Conservation (phyloP, 805 yeast genomes). For the Myxozyma geophila region DNA sequence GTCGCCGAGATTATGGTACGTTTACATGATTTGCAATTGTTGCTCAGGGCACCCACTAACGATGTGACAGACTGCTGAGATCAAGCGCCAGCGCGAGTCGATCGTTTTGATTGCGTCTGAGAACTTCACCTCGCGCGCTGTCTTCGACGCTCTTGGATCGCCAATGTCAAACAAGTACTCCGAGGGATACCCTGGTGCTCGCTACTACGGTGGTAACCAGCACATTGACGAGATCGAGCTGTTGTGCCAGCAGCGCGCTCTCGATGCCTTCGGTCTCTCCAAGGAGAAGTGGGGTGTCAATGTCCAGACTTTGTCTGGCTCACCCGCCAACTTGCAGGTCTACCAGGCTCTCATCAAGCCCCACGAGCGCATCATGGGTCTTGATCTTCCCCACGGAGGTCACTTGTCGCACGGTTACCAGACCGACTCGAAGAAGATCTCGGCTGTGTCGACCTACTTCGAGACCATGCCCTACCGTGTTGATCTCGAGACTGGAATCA, state of each 20-base stretch:
- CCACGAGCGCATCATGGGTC: conserved; percentile 96
- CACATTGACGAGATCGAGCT: conserved; percentile 92
- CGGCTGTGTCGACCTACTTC: conserved; percentile 94
- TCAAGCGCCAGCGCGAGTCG: conserved; percentile 89
- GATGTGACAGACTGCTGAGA: conserved; percentile 60
- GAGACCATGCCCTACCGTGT: conserved; percentile 99
- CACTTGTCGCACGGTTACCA: conserved; percentile 98
- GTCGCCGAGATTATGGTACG: conserved; percentile 47
- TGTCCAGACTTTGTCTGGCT: conserved; percentile 94
- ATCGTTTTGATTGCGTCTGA: conserved; percentile 95
- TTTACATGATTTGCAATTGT: neutral
- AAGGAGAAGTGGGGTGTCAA: conserved; percentile 95
- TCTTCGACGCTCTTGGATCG: conserved; percentile 94
- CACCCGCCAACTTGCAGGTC: conserved; percentile 97
- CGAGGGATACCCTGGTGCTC: conserved; percentile 98
- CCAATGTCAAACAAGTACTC: conserved; percentile 99
- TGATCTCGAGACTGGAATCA: conserved; percentile 86
- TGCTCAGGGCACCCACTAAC: neutral
- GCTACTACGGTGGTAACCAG: conserved; percentile 99
- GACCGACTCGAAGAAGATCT: conserved; percentile 88
- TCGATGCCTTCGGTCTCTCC: conserved; percentile 80
- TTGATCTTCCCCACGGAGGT: conserved; percentile 98
- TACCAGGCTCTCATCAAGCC: conserved; percentile 94
- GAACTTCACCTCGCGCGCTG: conserved; percentile 95
- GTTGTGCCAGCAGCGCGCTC: conserved; percentile 92